Base-by-base conservation (phyloP, 1,139 yeast species). In the Diutina scorzettiae region DNA sequence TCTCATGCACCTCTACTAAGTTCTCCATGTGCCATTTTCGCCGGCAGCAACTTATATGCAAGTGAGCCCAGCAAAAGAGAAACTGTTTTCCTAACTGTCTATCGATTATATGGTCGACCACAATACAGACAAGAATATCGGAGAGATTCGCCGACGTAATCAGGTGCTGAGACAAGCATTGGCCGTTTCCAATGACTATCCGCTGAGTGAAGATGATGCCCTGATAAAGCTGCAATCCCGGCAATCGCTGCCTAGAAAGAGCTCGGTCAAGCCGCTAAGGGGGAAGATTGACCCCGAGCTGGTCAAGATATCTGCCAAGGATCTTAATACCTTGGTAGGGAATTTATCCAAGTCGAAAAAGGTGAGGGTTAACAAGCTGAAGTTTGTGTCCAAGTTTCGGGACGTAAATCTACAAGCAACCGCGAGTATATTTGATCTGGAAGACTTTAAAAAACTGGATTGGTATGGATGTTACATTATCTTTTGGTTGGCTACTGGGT, bases 391-490 rank as follows among this genome's bases (percentile, higher is more conserved):
- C 1, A 34, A 34, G 14, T 34, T 14, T 23, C 39, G 39, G n/a
- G 39, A 34, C 16, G 20, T 34, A 11, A 34, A 34, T 11, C 28
- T 34, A 6, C 39, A 23, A n/a, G 19, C 16, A 14, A 23, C 20
- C 4, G 27, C 23, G 19, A 23, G 28, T 21, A 71, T 77, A 5
- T 63, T 77, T 45, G 83, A 77, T 51, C 60, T 67, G 28, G 63
- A 54, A 2, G 49, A 51, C 19, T 63, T 69, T 48, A 58, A 61
- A 44, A 46, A 57, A 1, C 63, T 76, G 4, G 64, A 66, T 43
- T 81, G 77, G 53, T 74, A 70, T 48, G 93, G 91, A 1, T 63
- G 81, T 37, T 82, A 74, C 52, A 74, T 81, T 11, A 66, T 81
- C 43, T 74, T 78, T 48, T 82, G 93, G 93, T 59, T 81, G 44